phyloP scores from a whole-genome alignment of 768 basidiomycete species.

The Termitomyces heimii region DNA sequence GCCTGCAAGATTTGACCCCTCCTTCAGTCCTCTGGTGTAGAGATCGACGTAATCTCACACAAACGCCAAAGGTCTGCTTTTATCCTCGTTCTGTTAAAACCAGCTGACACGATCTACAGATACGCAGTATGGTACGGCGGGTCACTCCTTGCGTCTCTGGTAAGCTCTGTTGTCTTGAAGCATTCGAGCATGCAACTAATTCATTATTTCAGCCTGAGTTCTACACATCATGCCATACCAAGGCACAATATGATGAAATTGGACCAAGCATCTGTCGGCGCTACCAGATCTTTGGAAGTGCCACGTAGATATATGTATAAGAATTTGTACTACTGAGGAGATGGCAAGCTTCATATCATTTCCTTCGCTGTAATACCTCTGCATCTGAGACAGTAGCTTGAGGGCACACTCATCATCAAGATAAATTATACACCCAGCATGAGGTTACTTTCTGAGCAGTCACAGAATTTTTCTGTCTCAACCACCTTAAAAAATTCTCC shows the following conservation, averaged over 20 bases:
- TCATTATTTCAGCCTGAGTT: slow-evolving; percentile 71
- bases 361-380: too few species aligned
- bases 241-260: slow-evolving; percentile 91
- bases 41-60: slow-evolving; percentile 97
- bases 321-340: not conserved
- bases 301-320: slow-evolving; percentile 40
- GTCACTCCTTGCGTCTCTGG: slow-evolving; percentile 87
- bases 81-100: not conserved
- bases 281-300: slow-evolving; percentile 91
- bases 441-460: too few species aligned
- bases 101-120: slow-evolving; percentile 27
- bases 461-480: too few species aligned
- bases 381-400: not conserved
- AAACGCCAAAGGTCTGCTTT: slow-evolving; percentile 80
- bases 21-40: slow-evolving; percentile 85
- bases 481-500: too few species aligned
- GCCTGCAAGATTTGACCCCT: not conserved
- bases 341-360: not conserved
- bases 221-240: slow-evolving; percentile 90
- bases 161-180: slow-evolving; percentile 26
- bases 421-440: not conserved
- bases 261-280: slow-evolving; percentile 89
- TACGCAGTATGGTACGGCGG: slow-evolving; percentile 99
- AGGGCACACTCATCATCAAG: not conserved
- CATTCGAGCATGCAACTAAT: not conserved